Evolutionary conservation across 352 stramenopile genomes (phyloP), one percentile per base, ranked within the genome.

Genomic region (Globisporangium uncinulatum): DNA sequence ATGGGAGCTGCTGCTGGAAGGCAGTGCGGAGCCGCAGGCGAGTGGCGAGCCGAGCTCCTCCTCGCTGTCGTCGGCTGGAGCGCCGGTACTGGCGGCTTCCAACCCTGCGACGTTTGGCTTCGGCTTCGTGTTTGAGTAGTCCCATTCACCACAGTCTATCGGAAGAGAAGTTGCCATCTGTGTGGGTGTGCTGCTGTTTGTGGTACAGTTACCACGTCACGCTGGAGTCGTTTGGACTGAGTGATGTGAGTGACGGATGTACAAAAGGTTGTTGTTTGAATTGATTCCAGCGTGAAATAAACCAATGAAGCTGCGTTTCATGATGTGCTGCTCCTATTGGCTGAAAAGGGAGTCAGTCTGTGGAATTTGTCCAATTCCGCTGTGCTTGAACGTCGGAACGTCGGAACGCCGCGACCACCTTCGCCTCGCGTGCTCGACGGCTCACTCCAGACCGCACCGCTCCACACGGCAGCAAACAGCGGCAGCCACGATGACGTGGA

Each of bases 1-100:
- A 67, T 90, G 80, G 80, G 74, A 87, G 61, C 49, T 84, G 51
- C 70, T 89, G 37, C 44, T 87, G 10, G 65, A 73, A 8, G 54
- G 54, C 1, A 15, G 36, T 15, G 36, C 39, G 39, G 13, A 44
- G 17, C 6, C 41, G 17, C 15, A 6, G 5, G 11, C 15, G 41
- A 21, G 41, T 6, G 49, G 36, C 19, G 44, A 36, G 1, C 24
- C 29, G 9, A 19, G 17, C 29, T 1, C 17, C 34, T 21, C 13
- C 48, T 19, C 9, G 6, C 17, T 21, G 37, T 3, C 31, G 24
- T 8, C 34, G 21, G 14, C 20, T 17, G 17, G 51, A 56, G 14
- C 13, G 10, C 24, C 44, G 11, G n/a, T 29, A 4, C 24, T 29
- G 24, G 4, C 24, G 24, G 24, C 24, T 29, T 29, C 24, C 2